Conservation (phyloP, 148 eudicot species). For the Diospyros kaki region DNA sequence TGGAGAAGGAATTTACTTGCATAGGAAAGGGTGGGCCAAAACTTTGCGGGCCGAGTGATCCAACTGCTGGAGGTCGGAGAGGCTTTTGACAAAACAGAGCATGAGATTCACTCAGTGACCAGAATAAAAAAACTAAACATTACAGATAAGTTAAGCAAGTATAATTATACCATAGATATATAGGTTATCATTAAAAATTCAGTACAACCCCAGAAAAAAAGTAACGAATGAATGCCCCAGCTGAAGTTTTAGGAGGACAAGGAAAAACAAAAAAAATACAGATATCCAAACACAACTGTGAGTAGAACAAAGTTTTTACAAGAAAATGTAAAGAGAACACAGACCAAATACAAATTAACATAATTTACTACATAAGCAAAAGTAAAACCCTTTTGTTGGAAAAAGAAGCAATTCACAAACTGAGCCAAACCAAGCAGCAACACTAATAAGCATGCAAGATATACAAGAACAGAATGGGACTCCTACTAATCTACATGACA, state of each 20-base stretch:
- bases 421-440: no score
- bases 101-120: not conserved
- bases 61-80: conserved; percentile 48
- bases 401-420: no score
- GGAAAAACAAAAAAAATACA: not conserved
- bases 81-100: conserved; percentile 21
- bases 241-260: not conserved
- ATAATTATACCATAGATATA: no score
- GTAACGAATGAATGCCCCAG: not conserved
- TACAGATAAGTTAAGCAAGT: not conserved
- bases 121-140: conserved; percentile 8
- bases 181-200: not conserved
- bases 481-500: not conserved
- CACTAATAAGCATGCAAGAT: no score
- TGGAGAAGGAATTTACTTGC: conserved; percentile 44
- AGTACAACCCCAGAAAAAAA: not conserved
- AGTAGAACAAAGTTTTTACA: not conserved
- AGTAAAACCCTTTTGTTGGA: no score
- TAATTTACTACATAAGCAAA: not conserved
- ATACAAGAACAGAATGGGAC: not conserved
- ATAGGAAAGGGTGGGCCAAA: conserved; percentile 56
- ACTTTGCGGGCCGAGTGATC: conserved; percentile 62
- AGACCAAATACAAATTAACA: not conserved
- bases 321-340: not conserved
- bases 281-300: not conserved